Evolutionary conservation across 306 rosid genomes (phyloP), one percentile per base, ranked within the genome.

Genomic region (Acacia crassicarpa): DNA sequence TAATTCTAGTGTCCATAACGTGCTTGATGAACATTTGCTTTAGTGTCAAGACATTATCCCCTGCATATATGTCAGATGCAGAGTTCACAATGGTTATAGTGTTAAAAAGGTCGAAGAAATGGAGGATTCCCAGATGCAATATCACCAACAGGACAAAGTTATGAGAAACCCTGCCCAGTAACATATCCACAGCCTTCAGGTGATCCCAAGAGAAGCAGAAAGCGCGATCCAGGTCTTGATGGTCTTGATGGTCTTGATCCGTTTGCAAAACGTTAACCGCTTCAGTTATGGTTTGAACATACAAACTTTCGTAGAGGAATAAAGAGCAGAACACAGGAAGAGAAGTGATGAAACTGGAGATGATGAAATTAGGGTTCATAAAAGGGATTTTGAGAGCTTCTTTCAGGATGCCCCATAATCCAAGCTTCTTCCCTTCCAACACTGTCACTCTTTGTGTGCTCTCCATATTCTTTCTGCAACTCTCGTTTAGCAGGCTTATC

Each of bases 121-220:
- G 84, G 76, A 75, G 53, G 62, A 81, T 81, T 41, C 84, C 84
- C 8, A 75, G 22, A 25, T 81, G 75, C 13, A 32, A 66, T 25
- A 75, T 49, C 30, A 75, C 32, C 14, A 74, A 20, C 0, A 81
- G 33, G 5, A 81, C 20, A 3, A 81, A 40, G 16, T 81, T 75
- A 8, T 74, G 76, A 67, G 84, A 81, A 41, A 75, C 38, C 23
- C 41, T 41, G 2, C 27, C 59, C 3, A 74, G 51, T 19, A 81
- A 40, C 20, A 10, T 22, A 17, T 66, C 75, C 63, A 75, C 38
- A 8, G 1, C 25, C 0, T 25, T 35, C 61, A 76, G 9, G 32
- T 16, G 67, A 9, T 16, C 8, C 73, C 43, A 62, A 23, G 10
- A 2, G 32, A 0, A 23, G 46, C 84, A 74, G 67, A 81, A 48